Conservation (phyloP, 148 eudicot species). For the Arctostaphylos glauca region DNA sequence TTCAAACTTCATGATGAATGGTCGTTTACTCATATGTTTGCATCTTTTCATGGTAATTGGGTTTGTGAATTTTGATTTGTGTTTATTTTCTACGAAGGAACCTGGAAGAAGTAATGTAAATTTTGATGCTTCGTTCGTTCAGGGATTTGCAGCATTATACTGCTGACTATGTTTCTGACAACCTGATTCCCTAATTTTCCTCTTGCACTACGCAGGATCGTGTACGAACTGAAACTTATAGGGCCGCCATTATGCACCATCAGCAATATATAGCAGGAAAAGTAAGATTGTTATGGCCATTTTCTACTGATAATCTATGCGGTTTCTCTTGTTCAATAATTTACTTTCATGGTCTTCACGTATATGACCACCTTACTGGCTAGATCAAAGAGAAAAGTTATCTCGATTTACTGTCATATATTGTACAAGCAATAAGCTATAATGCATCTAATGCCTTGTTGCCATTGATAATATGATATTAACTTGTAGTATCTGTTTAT, state of each 20-base stretch:
- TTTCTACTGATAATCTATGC: neutral
- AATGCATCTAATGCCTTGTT: neutral
- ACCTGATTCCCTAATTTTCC: slow-evolving; percentile 7
- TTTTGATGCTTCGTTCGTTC: neutral
- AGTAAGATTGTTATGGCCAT: slow-evolving; percentile 42
- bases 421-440: neutral
- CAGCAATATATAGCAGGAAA: slow-evolving; percentile 76
- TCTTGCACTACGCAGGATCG: slow-evolving; percentile 62
- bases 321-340: neutral
- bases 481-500: neutral
- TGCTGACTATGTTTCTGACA: neutral
- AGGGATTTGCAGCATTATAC: neutral
- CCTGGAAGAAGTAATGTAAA: neutral
- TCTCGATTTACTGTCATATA: neutral
- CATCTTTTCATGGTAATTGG: neutral
- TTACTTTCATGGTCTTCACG: neutral
- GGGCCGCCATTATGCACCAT: slow-evolving; percentile 78
- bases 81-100: neutral
- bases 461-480: slow-evolving; percentile 4
- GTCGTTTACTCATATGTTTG: neutral
- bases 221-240: slow-evolving; percentile 87
- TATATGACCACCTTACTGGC: neutral
- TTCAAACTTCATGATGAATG: neutral
- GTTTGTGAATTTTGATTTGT: neutral
- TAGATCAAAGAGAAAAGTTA: neutral